phyloP scores from a whole-genome alignment of 2,329 filamentous ascomycete species.

The Aspergillus amoenus region DNA sequence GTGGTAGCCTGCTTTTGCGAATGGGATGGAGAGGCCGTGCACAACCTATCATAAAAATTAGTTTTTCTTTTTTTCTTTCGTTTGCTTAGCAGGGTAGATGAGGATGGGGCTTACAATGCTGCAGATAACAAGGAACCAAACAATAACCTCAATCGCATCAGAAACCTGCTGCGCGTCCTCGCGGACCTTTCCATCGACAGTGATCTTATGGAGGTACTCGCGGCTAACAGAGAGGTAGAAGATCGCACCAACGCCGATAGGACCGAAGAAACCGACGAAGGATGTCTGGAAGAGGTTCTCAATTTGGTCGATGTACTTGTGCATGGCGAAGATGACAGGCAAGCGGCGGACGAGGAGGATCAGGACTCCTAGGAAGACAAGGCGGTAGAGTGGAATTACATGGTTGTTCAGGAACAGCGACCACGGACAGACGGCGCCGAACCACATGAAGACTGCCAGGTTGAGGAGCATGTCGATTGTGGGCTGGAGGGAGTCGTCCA shows the following conservation, averaged over 20 bases:
- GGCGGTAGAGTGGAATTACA: constrained; percentile 70
- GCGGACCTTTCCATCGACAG: constrained; percentile 60
- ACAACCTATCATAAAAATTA: constrained; percentile 56
- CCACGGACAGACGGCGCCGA: constrained; percentile 84
- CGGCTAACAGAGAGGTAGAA: constrained; percentile 84
- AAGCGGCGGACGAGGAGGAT: constrained; percentile 75
- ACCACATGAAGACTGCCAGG: constrained; percentile 86
- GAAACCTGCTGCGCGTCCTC: constrained; percentile 65
- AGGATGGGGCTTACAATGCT: constrained; percentile 62
- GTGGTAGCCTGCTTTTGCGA: constrained; percentile 53
- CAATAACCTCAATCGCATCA: constrained; percentile 68
- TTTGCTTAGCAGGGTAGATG: neutral
- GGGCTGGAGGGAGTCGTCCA: constrained; percentile 88
- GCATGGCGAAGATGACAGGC: constrained; percentile 72
- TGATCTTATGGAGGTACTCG: constrained; percentile 66
- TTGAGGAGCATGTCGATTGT: constrained; percentile 96
- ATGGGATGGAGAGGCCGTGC: constrained; percentile 77
- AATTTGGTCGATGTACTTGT: constrained; percentile 77
- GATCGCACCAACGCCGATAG: constrained; percentile 84
- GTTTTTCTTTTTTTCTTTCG: neutral
- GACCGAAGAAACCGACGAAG: constrained; percentile 91
- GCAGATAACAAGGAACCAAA: constrained; percentile 84
- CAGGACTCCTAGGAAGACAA: constrained; percentile 71
- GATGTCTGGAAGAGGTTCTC: constrained; percentile 70
- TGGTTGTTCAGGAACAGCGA: constrained; percentile 63